Base-by-base conservation (phyloP, 257 asterid species). In the Penstemon barbatus region DNA sequence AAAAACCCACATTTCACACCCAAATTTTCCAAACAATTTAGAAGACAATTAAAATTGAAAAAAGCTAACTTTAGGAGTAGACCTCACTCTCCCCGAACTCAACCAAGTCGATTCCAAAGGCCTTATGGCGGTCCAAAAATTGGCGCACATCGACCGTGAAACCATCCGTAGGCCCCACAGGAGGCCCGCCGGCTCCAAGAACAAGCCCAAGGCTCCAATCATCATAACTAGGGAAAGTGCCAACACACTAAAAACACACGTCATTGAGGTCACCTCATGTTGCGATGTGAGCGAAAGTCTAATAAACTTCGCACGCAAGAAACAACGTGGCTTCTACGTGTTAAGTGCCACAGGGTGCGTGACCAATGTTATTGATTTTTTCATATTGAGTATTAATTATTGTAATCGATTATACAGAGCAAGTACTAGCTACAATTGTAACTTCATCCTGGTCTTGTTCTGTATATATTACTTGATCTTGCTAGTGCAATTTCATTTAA, bases 191-290 rank as follows among this genome's bases (percentile, higher is more conserved):
- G 98, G 98, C 11, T 92, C 98, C 38, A 92, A 92, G 73, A 92
- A 92, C 90, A 92, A 89, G 76, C 98, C 98, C 4, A 92, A 92
- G 66, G 93, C 98, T 13, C 98, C 98, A 4, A 86, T 92, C 72
- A 85, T 92, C 69, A 92, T 92, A 81, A 86, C 97, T 2, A 54
- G 97, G 67, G 98, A 92, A 81, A 88, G 93, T 43, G 85, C 91
- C 13, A 92, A 90, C 69, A 86, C 96, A 5, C 84, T 92, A 43
- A 75, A 83, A 46, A 96, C 97, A 19, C 97, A 92, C 50, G 98
- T 95, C 0, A 82, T 92, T 87, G 98, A 92, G 79, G 82, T 92
- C 5, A 70, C 74, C 52, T 80, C 97, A 0, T 96, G 97, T 52
- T 82, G 88, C 66, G 96, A 92, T 72, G 75, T 90, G 12, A 75